phyloP scores from a whole-genome alignment of 2,329 filamentous ascomycete species.

The Didymella sp. region DNA sequence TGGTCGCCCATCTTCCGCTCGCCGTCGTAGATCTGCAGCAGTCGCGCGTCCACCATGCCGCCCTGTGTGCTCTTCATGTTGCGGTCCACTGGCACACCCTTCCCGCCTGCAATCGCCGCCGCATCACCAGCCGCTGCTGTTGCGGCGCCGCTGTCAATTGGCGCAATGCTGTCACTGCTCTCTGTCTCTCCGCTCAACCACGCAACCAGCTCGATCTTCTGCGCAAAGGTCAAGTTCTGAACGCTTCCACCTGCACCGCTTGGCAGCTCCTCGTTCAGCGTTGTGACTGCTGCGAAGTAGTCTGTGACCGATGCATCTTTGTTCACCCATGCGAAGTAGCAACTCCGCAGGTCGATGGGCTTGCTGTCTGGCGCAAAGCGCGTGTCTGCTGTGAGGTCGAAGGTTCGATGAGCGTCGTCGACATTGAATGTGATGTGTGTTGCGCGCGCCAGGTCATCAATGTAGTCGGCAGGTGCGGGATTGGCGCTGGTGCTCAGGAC shows the following conservation, averaged over 20 bases:
- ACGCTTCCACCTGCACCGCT: conserved; percentile 70
- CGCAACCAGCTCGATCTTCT: conserved; percentile 87
- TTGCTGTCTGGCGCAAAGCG: conserved; percentile 77
- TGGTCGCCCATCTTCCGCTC: conserved; percentile 92
- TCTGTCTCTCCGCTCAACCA: conserved; percentile 87
- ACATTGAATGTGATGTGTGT: conserved; percentile 69
- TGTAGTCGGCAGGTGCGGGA: conserved; percentile 65
- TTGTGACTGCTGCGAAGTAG: conserved; percentile 84
- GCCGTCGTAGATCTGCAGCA: conserved; percentile 88
- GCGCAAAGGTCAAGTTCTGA: conserved; percentile 88
- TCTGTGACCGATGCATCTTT: conserved; percentile 88
- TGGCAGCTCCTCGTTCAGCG: conserved; percentile 78
- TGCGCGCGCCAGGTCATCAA: conserved; percentile 65
- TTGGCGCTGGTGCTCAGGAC: conserved; percentile 76
- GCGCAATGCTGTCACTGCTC: conserved; percentile 89
- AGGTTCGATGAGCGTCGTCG: conserved; percentile 65
- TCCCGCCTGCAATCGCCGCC: conserved; percentile 60
- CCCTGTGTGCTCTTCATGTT: conserved; percentile 46
- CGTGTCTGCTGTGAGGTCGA: conserved; percentile 76
- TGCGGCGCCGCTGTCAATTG: conserved; percentile 69
- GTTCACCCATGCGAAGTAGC: conserved; percentile 96
- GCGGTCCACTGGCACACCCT: conserved; percentile 51
- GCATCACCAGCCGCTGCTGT: conserved; percentile 58
- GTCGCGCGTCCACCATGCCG: conserved; percentile 72
- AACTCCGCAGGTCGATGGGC: conserved; percentile 85